A percentile compares a stretch with the other conserved stretches of the same genome.
Conservation (phyloP, 371 early-diverging fungal species). For the Rhizopus microsporus region DNA sequence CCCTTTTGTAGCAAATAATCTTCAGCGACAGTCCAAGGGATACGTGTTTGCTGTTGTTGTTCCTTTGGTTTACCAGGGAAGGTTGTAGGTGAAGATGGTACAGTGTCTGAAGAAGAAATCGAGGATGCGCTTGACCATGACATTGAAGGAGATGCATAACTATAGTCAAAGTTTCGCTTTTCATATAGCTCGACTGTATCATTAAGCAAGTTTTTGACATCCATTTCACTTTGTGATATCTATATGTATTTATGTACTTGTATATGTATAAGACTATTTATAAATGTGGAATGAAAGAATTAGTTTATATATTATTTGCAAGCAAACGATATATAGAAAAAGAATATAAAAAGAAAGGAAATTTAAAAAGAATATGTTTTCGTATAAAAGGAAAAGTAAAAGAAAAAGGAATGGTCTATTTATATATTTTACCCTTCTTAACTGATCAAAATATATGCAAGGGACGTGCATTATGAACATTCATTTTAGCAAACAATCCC, state of each 20-base stretch:
- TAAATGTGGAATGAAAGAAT: neutral
- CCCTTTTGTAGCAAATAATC: conserved; percentile 40
- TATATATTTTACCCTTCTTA: no score
- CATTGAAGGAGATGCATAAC: conserved; percentile 7
- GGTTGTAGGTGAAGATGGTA: conserved; percentile 20
- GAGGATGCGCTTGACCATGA: conserved; percentile 21
- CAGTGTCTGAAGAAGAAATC: conserved; percentile 13
- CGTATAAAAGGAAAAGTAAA: no score
- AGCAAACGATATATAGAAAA: conserved; percentile 1
- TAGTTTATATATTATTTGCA: neutral
- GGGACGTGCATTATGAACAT: no score
- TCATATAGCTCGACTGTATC: conserved; percentile 13
- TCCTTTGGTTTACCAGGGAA: conserved; percentile 9
- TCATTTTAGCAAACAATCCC: no score
- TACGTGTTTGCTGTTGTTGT: conserved; percentile 35
- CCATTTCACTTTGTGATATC: conserved; percentile 21
- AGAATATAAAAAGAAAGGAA: neutral
- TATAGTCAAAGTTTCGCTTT: conserved; percentile 14
- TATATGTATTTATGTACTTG: neutral
- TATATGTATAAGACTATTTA: neutral
- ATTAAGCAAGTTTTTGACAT: conserved; percentile 40
- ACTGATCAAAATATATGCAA: no score
- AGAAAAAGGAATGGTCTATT: no score
- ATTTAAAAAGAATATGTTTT: no score
- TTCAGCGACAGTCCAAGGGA: conserved; percentile 43